phyloP scores from a whole-genome alignment of 1,284 basidiomycete genomes.

The Ustilago crameri region DNA sequence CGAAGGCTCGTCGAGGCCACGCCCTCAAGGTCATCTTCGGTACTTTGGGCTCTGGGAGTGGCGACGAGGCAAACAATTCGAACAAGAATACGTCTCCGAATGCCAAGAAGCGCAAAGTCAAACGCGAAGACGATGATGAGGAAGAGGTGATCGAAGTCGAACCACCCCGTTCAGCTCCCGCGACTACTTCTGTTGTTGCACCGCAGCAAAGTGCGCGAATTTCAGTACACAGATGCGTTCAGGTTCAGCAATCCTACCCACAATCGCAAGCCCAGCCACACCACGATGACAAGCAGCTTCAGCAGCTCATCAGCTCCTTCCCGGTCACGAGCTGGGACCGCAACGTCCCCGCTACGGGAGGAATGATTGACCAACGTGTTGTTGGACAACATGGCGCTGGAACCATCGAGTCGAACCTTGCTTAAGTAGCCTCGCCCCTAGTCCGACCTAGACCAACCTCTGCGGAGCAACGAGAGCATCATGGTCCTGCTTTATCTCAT shows the following conservation, averaged over 20 bases:
- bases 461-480: no score
- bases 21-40: slow-evolving; percentile 1
- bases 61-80: slow-evolving; percentile 3
- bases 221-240: not conserved
- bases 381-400: no score
- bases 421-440: no score
- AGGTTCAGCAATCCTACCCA: not conserved
- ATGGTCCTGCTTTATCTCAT: no score
- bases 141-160: not conserved
- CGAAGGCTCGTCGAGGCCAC: slow-evolving; percentile 5
- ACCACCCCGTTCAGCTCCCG: not conserved
- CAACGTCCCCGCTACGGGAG: no score
- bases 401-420: no score
- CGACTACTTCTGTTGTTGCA: not conserved
- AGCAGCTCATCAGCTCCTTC: no score
- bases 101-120: slow-evolving; percentile 20
- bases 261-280: not conserved
- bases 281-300: no score
- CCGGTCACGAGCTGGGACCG: no score
- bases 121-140: not conserved
- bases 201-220: not conserved
- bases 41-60: slow-evolving; percentile 4
- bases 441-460: no score
- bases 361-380: no score
- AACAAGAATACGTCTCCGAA: slow-evolving; percentile 12